These are phyloP conservation scores for Collybiopsis confluens DNA, from an alignment of 768 basidiomycete genomes.

Conservation along the genomic window DNA sequence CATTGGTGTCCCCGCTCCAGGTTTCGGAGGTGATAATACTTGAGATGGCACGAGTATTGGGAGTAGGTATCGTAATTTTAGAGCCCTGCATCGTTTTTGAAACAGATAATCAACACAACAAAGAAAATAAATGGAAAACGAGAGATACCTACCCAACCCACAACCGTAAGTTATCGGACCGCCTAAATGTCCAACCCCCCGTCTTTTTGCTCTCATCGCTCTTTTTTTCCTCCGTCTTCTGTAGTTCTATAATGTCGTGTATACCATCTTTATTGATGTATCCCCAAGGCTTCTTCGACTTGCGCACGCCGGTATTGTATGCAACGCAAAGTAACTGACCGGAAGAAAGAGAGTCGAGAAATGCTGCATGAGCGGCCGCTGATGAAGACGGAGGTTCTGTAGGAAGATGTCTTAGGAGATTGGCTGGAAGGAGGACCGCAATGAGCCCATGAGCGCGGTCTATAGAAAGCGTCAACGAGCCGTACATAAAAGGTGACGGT, in stretches of 20 bases:
- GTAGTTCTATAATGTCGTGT: conserved; percentile 73
- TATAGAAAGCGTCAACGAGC: conserved; percentile 22
- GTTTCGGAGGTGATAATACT: conserved; percentile 22
- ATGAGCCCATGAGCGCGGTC: conserved; percentile 66
- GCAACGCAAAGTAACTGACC: conserved; percentile 79
- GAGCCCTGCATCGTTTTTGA: conserved; percentile 43
- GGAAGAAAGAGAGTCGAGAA: conserved; percentile 59
- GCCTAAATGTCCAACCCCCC: conserved; percentile 81
- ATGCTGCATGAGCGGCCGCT: conserved; percentile 27
- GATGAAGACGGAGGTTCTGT: conserved; percentile 15
- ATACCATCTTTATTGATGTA: conserved; percentile 75
- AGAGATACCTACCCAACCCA: conserved; percentile 71
- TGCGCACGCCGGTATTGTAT: conserved; percentile 78
- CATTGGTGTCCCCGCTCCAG: conserved; percentile 1
- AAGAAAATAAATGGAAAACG: neutral
- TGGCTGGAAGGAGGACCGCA: conserved; percentile 51
- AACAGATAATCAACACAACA: neutral
- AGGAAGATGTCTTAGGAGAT: conserved; percentile 38
- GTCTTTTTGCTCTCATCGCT: conserved; percentile 38
- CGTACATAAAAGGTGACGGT: conserved; percentile 6
- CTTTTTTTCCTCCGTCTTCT: conserved; percentile 37
- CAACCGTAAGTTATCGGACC: conserved; percentile 80
- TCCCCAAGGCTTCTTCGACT: conserved; percentile 83
- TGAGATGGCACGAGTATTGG: conserved; percentile 56
- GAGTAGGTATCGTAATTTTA: conserved; percentile 79